A percentile compares a stretch with the other conserved stretches of the same genome.
phyloP scores from a whole-genome alignment of 179 eudicot species.

The Amaranthus tricolor region DNA sequence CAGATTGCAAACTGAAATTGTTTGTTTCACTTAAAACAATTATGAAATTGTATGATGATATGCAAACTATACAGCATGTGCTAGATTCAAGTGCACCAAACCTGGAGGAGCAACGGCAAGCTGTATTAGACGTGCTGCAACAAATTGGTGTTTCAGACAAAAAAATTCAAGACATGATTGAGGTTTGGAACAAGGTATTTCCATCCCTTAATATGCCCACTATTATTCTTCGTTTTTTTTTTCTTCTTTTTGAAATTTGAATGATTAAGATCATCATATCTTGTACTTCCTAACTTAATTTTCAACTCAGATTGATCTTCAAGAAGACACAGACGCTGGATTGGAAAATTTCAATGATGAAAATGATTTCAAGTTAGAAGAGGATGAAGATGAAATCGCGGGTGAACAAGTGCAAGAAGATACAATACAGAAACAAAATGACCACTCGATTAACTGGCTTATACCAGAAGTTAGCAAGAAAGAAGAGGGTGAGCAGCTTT shows the following conservation, averaged over 20 bases:
- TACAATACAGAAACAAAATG: slow-evolving; percentile 31
- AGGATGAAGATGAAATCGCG: slow-evolving; percentile 25
- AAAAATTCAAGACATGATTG: slow-evolving; percentile 83
- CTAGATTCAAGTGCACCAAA: slow-evolving; percentile 81
- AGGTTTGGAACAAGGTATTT: slow-evolving; percentile 95
- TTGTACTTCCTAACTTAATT: neutral
- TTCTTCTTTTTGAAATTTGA: neutral
- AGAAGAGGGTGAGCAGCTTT: slow-evolving; percentile 32
- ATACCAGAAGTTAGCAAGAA: slow-evolving; percentile 30
- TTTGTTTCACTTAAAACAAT: neutral
- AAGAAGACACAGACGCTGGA: slow-evolving; percentile 34
- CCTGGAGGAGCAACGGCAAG: slow-evolving; percentile 66
- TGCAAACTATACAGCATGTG: slow-evolving; percentile 65
- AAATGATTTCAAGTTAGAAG: slow-evolving; percentile 22
- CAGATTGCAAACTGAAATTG: neutral
- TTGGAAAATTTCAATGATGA: slow-evolving; percentile 26
- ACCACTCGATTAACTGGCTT: slow-evolving; percentile 46
- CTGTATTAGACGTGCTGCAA: slow-evolving; percentile 80
- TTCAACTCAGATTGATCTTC: slow-evolving; percentile 63
- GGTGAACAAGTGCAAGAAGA: slow-evolving; percentile 27
- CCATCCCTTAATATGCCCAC: neutral
- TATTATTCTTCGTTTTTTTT: neutral
- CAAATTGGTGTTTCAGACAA: slow-evolving; percentile 84
- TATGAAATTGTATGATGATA: slow-evolving; percentile 1
- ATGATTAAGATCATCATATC: neutral